These are phyloP conservation scores for Trichoderma gracile DNA, from an alignment of 2,329 filamentous ascomycete species.

Conservation along the genomic window DNA sequence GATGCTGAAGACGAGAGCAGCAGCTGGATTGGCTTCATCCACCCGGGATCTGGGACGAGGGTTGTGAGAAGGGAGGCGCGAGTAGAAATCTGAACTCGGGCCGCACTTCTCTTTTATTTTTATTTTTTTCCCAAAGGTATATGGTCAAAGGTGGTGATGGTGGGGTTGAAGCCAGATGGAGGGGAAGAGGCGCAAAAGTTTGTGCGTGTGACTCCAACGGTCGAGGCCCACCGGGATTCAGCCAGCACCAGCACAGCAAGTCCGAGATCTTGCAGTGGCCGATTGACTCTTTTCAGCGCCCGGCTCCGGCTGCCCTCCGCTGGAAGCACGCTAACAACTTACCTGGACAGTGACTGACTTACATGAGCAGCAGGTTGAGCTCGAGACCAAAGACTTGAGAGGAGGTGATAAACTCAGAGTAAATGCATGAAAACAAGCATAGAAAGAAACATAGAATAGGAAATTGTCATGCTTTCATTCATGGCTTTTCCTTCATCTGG, in stretches of 20 bases:
- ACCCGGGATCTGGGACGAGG: constrained; percentile 22
- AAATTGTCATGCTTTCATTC: too few species aligned
- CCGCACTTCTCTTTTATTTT: constrained; percentile 26
- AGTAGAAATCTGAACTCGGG: constrained; percentile 29
- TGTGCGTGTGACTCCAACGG: constrained; percentile 20
- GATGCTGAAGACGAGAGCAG: constrained; percentile 24
- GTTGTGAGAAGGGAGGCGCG: neutral
- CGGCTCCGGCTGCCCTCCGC: constrained; percentile 18
- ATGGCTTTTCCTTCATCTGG: too few species aligned
- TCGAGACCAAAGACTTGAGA: too few species aligned
- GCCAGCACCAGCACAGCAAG: too few species aligned
- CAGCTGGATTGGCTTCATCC: constrained; percentile 35
- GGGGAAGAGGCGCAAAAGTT: constrained; percentile 12
- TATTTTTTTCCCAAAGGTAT: constrained; percentile 15
- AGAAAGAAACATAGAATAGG: too few species aligned
- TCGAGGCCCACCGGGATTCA: constrained; percentile 11
- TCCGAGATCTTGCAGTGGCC: constrained; percentile 1
- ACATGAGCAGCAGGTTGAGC: too few species aligned
- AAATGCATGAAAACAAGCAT: too few species aligned
- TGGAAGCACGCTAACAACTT: neutral
- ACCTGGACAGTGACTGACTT: too few species aligned
- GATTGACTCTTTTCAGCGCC: constrained; percentile 21
- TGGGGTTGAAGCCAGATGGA: constrained; percentile 23
- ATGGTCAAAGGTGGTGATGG: constrained; percentile 18
- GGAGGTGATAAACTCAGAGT: too few species aligned